Percentiles rank a stretch among this genome's conserved stretches.
Evolutionary conservation across 768 basidiomycete species (phyloP).

Genomic region (Piloderma croceum): DNA sequence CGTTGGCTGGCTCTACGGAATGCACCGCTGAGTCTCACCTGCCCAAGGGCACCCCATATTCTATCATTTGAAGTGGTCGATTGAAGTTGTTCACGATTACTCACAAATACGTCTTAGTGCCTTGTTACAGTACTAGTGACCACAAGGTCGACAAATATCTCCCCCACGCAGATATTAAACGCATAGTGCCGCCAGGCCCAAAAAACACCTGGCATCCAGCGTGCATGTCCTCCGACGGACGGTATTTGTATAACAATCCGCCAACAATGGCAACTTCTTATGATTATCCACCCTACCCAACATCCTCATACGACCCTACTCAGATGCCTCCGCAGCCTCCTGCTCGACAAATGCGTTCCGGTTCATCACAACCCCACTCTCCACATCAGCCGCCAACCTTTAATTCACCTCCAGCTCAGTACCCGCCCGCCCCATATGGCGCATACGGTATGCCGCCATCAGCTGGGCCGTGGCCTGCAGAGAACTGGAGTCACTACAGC

Average conservation of each 20-base stretch:
- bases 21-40: too few species aligned
- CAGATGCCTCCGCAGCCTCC: constrained; percentile 14
- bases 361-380: constrained; percentile 29
- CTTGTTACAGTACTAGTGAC: too few species aligned
- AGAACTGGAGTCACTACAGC: constrained; percentile 33
- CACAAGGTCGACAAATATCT: too few species aligned
- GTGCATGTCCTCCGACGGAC: constrained; percentile 49
- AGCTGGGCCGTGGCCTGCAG: constrained; percentile 34
- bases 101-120: too few species aligned
- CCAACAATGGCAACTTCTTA: constrained; percentile 41
- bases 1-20: too few species aligned
- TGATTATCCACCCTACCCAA: constrained; percentile 42
- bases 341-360: constrained; percentile 24
- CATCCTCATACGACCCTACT: constrained; percentile 16
- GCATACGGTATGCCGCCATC: constrained; percentile 20
- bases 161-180: too few species aligned
- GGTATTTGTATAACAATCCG: constrained; percentile 51
- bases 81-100: too few species aligned
- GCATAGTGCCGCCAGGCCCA: too few species aligned
- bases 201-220: too few species aligned
- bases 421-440: constrained; percentile 24
- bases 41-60: too few species aligned
- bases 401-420: constrained; percentile 21
- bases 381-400: constrained; percentile 23
- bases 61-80: too few species aligned